phyloP scores from a whole-genome alignment of 768 basidiomycete species.

The Leccinum olivaceopallidum region DNA sequence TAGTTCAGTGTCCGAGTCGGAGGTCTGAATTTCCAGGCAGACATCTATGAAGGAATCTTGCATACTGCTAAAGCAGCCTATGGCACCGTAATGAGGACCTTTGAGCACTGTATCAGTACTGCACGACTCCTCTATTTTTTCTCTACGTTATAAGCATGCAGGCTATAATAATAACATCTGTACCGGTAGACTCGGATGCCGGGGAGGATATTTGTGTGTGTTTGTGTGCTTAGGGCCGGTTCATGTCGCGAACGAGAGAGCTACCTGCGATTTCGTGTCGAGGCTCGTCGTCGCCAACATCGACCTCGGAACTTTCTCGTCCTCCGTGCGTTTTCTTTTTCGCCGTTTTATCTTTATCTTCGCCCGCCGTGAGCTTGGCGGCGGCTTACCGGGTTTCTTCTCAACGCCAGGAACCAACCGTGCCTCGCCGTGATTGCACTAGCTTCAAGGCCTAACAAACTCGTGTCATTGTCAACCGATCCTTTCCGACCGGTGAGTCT shows the following conservation, averaged over 20 bases:
- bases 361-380: background rate
- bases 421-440: constrained; percentile 30
- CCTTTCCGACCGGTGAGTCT: constrained; percentile 26
- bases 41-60: constrained; percentile 28
- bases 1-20: no score
- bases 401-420: constrained; percentile 25
- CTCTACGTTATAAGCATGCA: constrained; percentile 26
- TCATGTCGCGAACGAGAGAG: constrained; percentile 24
- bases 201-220: constrained; percentile 24
- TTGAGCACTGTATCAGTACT: constrained; percentile 36
- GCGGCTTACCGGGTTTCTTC: constrained; percentile 24
- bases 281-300: constrained; percentile 32
- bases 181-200: constrained; percentile 18
- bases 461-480: constrained; percentile 20
- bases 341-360: background rate
- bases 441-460: constrained; percentile 24
- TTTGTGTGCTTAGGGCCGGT: constrained; percentile 39
- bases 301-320: constrained; percentile 23
- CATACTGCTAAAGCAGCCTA: constrained; percentile 31
- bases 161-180: constrained; percentile 23
- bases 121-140: constrained; percentile 14
- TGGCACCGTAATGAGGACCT: constrained; percentile 29
- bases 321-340: constrained; percentile 21
- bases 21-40: constrained; percentile 15
- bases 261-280: constrained; percentile 28